Evolutionary conservation across 2,329 filamentous ascomycete genomes (phyloP), one percentile per base, ranked within the genome.

Genomic region (Aspergillus sojae): DNA sequence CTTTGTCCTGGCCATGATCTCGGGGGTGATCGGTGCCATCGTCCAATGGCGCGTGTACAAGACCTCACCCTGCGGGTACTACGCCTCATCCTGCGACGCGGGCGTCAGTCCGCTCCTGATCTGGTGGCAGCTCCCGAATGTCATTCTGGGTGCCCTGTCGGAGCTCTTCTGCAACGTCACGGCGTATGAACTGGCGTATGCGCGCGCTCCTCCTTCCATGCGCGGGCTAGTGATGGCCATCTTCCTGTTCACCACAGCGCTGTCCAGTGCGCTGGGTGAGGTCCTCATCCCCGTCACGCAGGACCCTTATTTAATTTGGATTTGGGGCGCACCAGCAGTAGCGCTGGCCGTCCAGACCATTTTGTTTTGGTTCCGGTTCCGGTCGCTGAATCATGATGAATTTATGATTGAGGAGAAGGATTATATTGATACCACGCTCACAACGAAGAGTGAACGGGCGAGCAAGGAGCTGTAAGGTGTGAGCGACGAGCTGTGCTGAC

Each of bases 11-110:
- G 84, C 84, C 3, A 78, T 80, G 1, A 60, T 86, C 19, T 80
- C 80, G 48, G 81, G 83, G 46, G 28, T 72, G 14, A 64, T 65
- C 28, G 71, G 72, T 56, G 75, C 79, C 1, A 68, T 83, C 26
- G 71, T 83, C 2, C 81, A 84, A 64, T 77, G 76, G 68, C 75
- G 79, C 32, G 75, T 83, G n/a, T 85, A 85, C 75, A 68, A 79
- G 58, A 75, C 75, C 1, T 78, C 76, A 5, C 81, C 82, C 0
- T 83, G 82, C 67, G 80, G 80, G 14, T 73, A 78, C 52, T 70
- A 76, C 41, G 80, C 79, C 6, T 78, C 77, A 0, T 71, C 71
- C 19, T 82, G 79, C 32, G 74, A 76, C 23, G 66, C 68, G 9
- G 71, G 72, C 2, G 76, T 80, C 12, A 75, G 78, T 5, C 77